A percentile compares a stretch with the other conserved stretches of the same genome.
Conservation (phyloP, 2,329 filamentous ascomycete genomes). For the Fusarium sp. region DNA sequence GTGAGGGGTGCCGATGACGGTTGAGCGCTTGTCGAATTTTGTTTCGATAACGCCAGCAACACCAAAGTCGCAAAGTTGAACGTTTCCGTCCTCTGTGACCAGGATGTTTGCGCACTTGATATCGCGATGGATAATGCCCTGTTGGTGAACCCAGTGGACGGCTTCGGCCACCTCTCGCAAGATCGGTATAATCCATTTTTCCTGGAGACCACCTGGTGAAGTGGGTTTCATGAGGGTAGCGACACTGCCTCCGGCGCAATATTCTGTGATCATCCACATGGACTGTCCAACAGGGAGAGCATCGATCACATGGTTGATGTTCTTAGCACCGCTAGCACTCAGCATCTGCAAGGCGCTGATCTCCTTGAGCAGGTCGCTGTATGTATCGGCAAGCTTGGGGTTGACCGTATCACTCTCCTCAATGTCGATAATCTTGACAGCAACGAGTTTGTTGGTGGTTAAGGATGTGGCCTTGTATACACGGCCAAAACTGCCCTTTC, state of each 20-base stretch:
- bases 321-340: conserved; percentile 77
- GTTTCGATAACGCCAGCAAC: conserved; percentile 82
- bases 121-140: conserved; percentile 76
- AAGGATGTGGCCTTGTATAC: conserved; percentile 73
- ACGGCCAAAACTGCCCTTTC: conserved; percentile 78
- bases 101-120: conserved; percentile 84
- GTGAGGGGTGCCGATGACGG: conserved; percentile 83
- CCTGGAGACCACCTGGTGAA: conserved; percentile 70
- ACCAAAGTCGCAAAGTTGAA: conserved; percentile 87
- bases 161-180: conserved; percentile 73
- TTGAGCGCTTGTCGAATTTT: conserved; percentile 80
- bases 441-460: conserved; percentile 67
- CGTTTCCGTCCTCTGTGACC: conserved; percentile 78
- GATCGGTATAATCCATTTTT: conserved; percentile 77
- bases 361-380: conserved; percentile 76
- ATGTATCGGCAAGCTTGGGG: conserved; percentile 72
- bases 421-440: conserved; percentile 86
- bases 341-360: conserved; percentile 77
- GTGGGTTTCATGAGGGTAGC: conserved; percentile 77
- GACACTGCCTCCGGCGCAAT: conserved; percentile 86
- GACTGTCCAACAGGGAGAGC: conserved; percentile 80
- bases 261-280: conserved; percentile 90
- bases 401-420: conserved; percentile 78
- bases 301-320: conserved; percentile 85
- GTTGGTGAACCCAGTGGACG: conserved; percentile 73